Conservation (phyloP, 257 asterid species). For the Gentiana straminea region DNA sequence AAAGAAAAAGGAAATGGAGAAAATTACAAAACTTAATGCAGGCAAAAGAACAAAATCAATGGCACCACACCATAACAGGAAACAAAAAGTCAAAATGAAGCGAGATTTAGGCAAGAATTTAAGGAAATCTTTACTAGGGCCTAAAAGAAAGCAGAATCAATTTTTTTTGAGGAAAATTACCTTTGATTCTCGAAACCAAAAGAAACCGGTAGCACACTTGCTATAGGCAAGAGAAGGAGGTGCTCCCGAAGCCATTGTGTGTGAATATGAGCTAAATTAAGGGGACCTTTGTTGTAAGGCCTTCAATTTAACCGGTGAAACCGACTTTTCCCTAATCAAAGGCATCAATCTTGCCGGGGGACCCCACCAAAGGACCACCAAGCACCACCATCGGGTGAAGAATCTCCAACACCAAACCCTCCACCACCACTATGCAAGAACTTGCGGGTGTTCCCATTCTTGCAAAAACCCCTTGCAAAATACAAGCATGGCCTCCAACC, state of each 20-base stretch:
- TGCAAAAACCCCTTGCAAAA: slow-evolving; percentile 68
- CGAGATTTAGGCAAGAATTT: no score
- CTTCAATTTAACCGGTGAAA: slow-evolving; percentile 50
- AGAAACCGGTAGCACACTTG: slow-evolving; percentile 53
- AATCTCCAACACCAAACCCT: slow-evolving; percentile 11
- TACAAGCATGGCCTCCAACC: slow-evolving; percentile 84
- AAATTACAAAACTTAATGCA: no score
- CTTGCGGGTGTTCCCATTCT: slow-evolving; percentile 56
- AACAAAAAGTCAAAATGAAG: no score
- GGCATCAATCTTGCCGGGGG: slow-evolving; percentile 40
- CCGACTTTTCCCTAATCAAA: no score
- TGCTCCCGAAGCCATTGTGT: slow-evolving; percentile 48
- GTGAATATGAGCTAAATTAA: slow-evolving; percentile 35
- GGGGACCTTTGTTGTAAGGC: slow-evolving; percentile 78
- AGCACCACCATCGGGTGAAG: slow-evolving; percentile 13
- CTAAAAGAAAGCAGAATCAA: no score
- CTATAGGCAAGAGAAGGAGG: slow-evolving; percentile 43
- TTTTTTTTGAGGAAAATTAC: slow-evolving; percentile 16
- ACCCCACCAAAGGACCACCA: slow-evolving; percentile 28
- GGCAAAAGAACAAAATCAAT: no score
- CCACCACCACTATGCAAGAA: slow-evolving; percentile 51
- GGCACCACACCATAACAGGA: no score
- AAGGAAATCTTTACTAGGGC: no score
- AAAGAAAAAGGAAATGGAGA: no score
- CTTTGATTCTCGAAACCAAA: slow-evolving; percentile 51